Evolutionary conservation across 2,329 filamentous ascomycete genomes (phyloP).

Genomic region (Pseudogymnoascus sp.): DNA sequence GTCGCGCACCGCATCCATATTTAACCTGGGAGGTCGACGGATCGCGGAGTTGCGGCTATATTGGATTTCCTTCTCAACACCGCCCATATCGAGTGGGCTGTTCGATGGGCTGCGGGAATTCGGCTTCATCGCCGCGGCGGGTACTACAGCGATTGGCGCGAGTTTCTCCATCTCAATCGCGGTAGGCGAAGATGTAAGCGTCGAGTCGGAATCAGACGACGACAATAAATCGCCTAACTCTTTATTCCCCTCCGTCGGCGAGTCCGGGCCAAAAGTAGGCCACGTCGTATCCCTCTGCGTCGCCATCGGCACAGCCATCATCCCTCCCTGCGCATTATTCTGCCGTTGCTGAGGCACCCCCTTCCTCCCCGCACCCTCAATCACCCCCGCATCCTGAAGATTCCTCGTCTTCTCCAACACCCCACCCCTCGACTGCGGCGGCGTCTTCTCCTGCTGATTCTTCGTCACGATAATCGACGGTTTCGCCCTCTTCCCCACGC

Average conservation of each 20-base stretch:
- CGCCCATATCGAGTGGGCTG: constrained; percentile 23
- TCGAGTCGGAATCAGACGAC: neutral
- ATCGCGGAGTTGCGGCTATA: constrained; percentile 44
- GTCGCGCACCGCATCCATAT: constrained; percentile 72
- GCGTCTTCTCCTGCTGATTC: constrained; percentile 10
- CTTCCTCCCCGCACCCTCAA: neutral
- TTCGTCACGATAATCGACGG: constrained; percentile 45
- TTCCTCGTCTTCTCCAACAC: neutral
- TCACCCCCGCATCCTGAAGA: neutral
- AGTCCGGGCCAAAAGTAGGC: constrained; percentile 5
- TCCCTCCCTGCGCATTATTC: neutral
- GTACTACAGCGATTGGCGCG: neutral
- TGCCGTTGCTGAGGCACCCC: neutral
- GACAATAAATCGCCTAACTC: neutral
- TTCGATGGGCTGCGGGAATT: constrained; percentile 18
- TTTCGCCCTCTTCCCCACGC: constrained; percentile 51
- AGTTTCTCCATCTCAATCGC: neutral
- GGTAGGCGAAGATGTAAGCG: neutral
- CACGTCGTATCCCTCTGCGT: constrained; percentile 14
- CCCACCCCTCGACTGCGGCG: neutral
- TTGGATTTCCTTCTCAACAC: neutral
- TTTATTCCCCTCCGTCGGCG: neutral
- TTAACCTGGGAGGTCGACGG: constrained; percentile 60
- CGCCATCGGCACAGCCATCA: neutral
- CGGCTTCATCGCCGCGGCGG: neutral